Evolutionary conservation across 192 early-diverging fungal species (phyloP), one percentile per base, ranked within the genome.

Genomic region (Gigaspora rosea): DNA sequence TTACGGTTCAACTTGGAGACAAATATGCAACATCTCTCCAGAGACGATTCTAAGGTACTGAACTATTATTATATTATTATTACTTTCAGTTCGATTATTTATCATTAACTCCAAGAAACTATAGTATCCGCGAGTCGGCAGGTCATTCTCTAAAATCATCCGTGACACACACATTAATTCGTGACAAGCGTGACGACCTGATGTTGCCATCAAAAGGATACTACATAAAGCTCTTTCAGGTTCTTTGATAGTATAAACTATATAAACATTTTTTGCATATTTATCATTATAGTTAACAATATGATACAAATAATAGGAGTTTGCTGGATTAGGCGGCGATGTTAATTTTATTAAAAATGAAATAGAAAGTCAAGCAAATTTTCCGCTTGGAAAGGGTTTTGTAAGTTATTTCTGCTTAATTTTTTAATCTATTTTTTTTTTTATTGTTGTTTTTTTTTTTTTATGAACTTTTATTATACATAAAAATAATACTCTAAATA

Each of bases 261-360:
- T 65, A 35, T 46, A 8, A 36, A 36, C 13, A 41, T 35, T 15
- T 18, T 11, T 18, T 46, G 8, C 36, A 16, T 46, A 6, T 36
- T 22, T 2, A 35, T 64, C 15, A n/a, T 63, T 4, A 20, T 70
- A 70, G 10, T 22, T 62, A 33, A 74, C 32, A 74, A 49, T 13
- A 36, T 62, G 11, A 16, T 15, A 35, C 35, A 4, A 12, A 32
- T 36, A 49, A 66, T 66, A 76, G 72, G 97, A 97, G 78, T 75
- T 91, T 13, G 93, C 95, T 11, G 97, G 96, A 7, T 75, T 95
- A 36, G 94, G 92, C n/a, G 93, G 95, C n/a, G 93, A 96, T 74
- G 87, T 90, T 65, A 78, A 83, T n/a, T 91, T 93, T 81, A 76
- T 88, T 54, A 94, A 94, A 66, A 80, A 86, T 50, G 92, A 94